Base-by-base conservation (phyloP, 768 basidiomycete genomes). In the Psilocybe cubensis region DNA sequence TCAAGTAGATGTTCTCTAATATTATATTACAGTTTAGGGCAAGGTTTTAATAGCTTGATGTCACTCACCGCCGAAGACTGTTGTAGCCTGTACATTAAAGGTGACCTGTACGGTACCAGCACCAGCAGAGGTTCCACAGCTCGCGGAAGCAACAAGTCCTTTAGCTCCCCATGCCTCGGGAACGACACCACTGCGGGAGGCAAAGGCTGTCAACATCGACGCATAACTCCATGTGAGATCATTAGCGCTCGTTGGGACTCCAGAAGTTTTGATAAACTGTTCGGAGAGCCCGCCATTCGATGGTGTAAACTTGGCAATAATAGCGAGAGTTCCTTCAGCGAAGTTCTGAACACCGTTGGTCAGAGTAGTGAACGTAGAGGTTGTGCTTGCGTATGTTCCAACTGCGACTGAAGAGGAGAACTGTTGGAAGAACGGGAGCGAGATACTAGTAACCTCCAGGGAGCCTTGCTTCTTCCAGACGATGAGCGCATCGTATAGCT, bases 141-240 rank as follows among this genome's bases (percentile, higher is more conserved):
- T 62, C 8, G 67, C 56, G 0, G 88, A 78, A 14, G 82, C 77
- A 3, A 70, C 65, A 54, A 89, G 62, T 4, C 82, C 84, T 18
- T 71, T 65, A 5, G 91, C 90, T 29, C 89, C 89, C 91, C 91
- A 91, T 64, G 81, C 80, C 0, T 73, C 74, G 5, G 81, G 75
- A 1, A 73, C 64, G 42, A 72, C 66, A 1, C 87, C 86, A 10
- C 67, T 72, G n/a, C 84, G 77, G 1, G 87, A 83, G 20, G 77
- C 76, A 62, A 86, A 85, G 5, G 75, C 84, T 0, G 89, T 89
- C 54, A 92, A 68, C 0, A 83, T 79, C 21, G 87, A 78, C 1
- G 90, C 89, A 63, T 91, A 92, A 63, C 83, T 87, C 90, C 89
- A 92, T 0, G 89, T 91, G 54, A 91, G 74, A 67, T 92, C 84